Evolutionary conservation across 2,329 filamentous ascomycete species (phyloP).

Genomic region (Sodiomyces alkalinus): DNA sequence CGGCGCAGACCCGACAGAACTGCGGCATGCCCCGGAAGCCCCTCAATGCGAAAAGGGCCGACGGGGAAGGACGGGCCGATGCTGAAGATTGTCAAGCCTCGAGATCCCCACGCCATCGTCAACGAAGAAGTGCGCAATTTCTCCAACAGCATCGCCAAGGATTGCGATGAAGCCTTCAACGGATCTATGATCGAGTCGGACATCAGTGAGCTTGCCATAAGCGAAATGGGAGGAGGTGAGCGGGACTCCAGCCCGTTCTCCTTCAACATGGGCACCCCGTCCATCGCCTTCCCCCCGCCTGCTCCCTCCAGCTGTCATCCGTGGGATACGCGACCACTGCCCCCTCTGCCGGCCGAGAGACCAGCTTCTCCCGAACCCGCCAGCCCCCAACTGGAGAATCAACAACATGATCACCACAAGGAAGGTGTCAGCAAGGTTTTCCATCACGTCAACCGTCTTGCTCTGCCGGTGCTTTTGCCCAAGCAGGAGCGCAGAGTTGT

Average conservation of each 20-base stretch:
- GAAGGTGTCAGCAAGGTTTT: slow-evolving; percentile 7
- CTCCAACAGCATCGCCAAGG: slow-evolving; percentile 71
- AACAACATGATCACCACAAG: slow-evolving; percentile 2
- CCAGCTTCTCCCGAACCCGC: slow-evolving; percentile 1
- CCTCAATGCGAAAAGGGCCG: slow-evolving; percentile 6
- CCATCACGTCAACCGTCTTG: slow-evolving; percentile 8
- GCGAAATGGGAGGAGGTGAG: slow-evolving; percentile 15
- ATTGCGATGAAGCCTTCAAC: slow-evolving; percentile 80
- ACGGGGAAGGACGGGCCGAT: slow-evolving; percentile 8
- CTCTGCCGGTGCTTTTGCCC: slow-evolving; percentile 15
- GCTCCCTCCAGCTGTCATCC: slow-evolving; percentile 12
- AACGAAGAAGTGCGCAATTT: slow-evolving; percentile 72
- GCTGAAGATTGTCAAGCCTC: slow-evolving; percentile 10
- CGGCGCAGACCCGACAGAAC: neutral
- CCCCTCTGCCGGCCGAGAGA: slow-evolving; percentile 25
- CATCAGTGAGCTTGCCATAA: slow-evolving; percentile 12
- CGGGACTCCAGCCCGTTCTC: slow-evolving; percentile 26
- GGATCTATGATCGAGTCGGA: slow-evolving; percentile 34
- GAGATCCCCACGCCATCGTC: slow-evolving; percentile 16
- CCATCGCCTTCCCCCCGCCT: slow-evolving; percentile 9
- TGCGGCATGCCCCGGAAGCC: too few species aligned
- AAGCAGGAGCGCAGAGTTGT: slow-evolving; percentile 29
- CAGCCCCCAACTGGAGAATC: neutral
- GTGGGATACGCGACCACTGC: slow-evolving; percentile 35
- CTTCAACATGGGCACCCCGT: slow-evolving; percentile 20